Evolutionary conservation across 495 filamentous ascomycete genomes (phyloP).

Genomic region (Annulohypoxylon stygium): DNA sequence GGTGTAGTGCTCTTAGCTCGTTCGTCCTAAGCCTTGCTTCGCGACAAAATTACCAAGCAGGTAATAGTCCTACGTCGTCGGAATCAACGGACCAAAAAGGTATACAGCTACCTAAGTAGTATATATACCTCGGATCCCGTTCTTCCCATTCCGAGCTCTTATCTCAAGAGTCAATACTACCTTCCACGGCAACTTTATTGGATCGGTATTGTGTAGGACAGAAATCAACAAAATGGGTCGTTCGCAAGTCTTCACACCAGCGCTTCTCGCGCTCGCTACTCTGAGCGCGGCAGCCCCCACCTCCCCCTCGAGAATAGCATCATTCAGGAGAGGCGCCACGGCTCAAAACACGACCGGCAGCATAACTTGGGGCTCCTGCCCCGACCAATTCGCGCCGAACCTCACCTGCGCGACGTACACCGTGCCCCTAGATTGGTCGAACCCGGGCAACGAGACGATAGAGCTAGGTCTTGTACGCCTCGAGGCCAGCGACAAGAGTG

Average conservation of each 20-base stretch:
- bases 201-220: not conserved
- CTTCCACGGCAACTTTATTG: not conserved
- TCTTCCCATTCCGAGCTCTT: constrained; percentile 4
- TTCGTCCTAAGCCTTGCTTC: constrained; percentile 9
- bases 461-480: constrained; percentile 48
- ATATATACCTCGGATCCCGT: constrained; percentile 10
- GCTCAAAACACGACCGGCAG: constrained; percentile 9
- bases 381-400: constrained; percentile 34
- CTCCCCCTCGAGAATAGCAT: not conserved
- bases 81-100: not conserved
- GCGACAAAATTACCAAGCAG: constrained; percentile 11
- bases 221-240: constrained; percentile 26
- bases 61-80: constrained; percentile 6
- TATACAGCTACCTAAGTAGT: not conserved
- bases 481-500: constrained; percentile 41
- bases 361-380: constrained; percentile 47
- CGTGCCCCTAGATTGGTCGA: constrained; percentile 48
- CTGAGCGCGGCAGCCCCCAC: constrained; percentile 21
- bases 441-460: constrained; percentile 43
- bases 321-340: not conserved
- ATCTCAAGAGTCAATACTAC: not conserved
- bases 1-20: not conserved
- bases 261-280: constrained; percentile 34
- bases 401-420: constrained; percentile 44
- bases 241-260: constrained; percentile 19